phyloP scores from a whole-genome alignment of 805 yeast genomes.

The Maudiozyma barnettii region DNA sequence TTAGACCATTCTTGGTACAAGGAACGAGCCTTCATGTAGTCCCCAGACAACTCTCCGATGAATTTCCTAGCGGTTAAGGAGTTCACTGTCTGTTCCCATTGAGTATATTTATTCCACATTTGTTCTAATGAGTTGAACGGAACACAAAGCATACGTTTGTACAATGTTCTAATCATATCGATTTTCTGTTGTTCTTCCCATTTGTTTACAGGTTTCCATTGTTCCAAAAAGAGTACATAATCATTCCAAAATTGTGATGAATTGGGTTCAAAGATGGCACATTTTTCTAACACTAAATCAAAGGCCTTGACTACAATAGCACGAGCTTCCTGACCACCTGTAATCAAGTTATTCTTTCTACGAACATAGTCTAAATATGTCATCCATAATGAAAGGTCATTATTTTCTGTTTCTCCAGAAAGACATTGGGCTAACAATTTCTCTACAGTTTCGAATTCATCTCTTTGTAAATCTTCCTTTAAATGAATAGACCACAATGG shows the following conservation, averaged over 20 bases:
- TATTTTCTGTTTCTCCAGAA: constrained; percentile 31
- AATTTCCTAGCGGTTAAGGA: constrained; percentile 73
- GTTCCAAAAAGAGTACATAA: constrained; percentile 66
- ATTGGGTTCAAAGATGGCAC: constrained; percentile 62
- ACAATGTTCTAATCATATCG: constrained; percentile 66
- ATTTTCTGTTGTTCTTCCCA: constrained; percentile 81
- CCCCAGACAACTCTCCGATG: constrained; percentile 71
- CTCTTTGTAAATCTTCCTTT: constrained; percentile 50
- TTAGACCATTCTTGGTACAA: constrained; percentile 62
- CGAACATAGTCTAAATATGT: constrained; percentile 73
- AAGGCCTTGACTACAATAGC: constrained; percentile 69
- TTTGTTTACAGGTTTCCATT: constrained; percentile 67
- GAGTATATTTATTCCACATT: constrained; percentile 71
- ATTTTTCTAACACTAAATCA: constrained; percentile 67
- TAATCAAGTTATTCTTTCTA: constrained; percentile 52
- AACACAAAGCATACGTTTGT: constrained; percentile 57
- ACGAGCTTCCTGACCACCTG: constrained; percentile 77
- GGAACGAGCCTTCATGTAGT: constrained; percentile 80
- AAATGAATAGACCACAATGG: constrained; percentile 70
- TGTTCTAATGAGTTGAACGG: constrained; percentile 70
- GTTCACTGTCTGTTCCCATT: constrained; percentile 73
- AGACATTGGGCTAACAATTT: constrained; percentile 56
- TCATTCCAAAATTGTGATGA: constrained; percentile 72
- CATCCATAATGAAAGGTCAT: constrained; percentile 63
- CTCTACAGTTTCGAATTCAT: constrained; percentile 60